These are phyloP conservation scores for Pulicaria dysenterica DNA, from an alignment of 129 eudicot species.

Conservation along the genomic window DNA sequence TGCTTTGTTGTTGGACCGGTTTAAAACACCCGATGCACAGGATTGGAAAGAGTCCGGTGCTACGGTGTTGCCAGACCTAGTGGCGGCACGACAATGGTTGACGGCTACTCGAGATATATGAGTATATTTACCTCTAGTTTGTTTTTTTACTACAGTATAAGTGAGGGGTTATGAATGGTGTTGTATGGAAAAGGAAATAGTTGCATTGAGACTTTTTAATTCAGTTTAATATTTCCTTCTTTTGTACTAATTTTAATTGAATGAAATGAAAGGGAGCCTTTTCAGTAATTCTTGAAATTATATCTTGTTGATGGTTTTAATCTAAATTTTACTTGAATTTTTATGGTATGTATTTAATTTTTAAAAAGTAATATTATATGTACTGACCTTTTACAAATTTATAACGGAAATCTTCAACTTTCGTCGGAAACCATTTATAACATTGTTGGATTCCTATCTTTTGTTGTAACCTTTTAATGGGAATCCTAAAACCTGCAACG, in stretches of 20 bases:
- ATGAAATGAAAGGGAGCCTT: slow-evolving; percentile 13
- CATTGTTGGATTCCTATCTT: too few relatives aligned
- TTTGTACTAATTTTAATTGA: slow-evolving; percentile 22
- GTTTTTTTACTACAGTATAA: background rate
- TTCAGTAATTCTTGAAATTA: background rate
- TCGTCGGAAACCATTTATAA: too few relatives aligned
- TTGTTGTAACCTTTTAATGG: too few relatives aligned
- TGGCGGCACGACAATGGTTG: slow-evolving; percentile 72
- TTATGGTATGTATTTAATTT: too few relatives aligned
- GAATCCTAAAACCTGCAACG: too few relatives aligned
- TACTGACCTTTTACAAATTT: too few relatives aligned
- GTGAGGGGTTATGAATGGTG: slow-evolving; percentile 12
- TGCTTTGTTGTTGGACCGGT: slow-evolving; percentile 81
- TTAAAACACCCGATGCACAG: slow-evolving; percentile 76
- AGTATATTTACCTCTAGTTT: background rate
- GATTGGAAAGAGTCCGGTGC: slow-evolving; percentile 80
- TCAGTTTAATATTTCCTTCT: background rate
- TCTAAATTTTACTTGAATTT: too few relatives aligned
- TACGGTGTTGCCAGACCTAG: slow-evolving; percentile 72
- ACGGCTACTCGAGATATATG: slow-evolving; percentile 36
- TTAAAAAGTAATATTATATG: too few relatives aligned
- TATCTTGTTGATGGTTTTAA: too few relatives aligned
- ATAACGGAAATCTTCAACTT: too few relatives aligned
- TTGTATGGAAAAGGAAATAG: slow-evolving; percentile 24
- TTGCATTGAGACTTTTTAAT: slow-evolving; percentile 16